A percentile compares a stretch with the other conserved stretches of the same genome.
phyloP scores from a whole-genome alignment of 345 rosid genomes.

The Gossypium raimondii region DNA sequence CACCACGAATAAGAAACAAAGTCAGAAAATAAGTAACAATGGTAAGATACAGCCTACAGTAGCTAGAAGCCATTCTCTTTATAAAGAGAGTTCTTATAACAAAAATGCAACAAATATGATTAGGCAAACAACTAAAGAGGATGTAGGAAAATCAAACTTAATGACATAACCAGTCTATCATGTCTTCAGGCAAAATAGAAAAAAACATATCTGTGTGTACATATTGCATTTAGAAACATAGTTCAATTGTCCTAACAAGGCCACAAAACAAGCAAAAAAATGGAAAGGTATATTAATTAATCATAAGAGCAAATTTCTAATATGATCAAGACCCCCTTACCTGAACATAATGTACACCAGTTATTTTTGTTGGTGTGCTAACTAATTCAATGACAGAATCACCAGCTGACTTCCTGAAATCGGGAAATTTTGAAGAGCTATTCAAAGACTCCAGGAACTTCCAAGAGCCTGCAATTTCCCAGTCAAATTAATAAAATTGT shows the following conservation, averaged over 20 bases:
- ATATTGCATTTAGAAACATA: neutral
- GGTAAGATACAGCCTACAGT: neutral
- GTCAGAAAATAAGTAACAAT: constrained; percentile 1
- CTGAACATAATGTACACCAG: constrained; percentile 95
- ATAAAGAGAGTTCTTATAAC: neutral
- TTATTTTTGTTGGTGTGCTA: constrained; percentile 81
- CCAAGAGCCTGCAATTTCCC: constrained; percentile 69
- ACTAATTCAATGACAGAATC: constrained; percentile 78
- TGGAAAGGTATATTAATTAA: constrained; percentile 2
- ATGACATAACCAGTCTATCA: neutral
- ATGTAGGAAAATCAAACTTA: constrained; percentile 6
- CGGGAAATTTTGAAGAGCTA: constrained; percentile 79
- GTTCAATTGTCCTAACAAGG: neutral
- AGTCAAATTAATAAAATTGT: constrained; percentile 9
- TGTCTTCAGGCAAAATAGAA: neutral
- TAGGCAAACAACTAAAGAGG: constrained; percentile 6
- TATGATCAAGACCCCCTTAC: constrained; percentile 30
- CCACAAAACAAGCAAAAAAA: neutral
- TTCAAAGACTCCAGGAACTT: constrained; percentile 71
- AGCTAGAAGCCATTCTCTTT: neutral
- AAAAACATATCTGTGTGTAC: neutral
- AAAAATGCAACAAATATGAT: constrained; percentile 6
- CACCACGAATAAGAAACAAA: constrained; percentile 14
- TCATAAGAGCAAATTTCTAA: neutral
- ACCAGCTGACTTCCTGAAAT: constrained; percentile 71